Evolutionary conservation across 164 flowering plant species (phyloP).

Genomic region (Platanus orientalis): DNA sequence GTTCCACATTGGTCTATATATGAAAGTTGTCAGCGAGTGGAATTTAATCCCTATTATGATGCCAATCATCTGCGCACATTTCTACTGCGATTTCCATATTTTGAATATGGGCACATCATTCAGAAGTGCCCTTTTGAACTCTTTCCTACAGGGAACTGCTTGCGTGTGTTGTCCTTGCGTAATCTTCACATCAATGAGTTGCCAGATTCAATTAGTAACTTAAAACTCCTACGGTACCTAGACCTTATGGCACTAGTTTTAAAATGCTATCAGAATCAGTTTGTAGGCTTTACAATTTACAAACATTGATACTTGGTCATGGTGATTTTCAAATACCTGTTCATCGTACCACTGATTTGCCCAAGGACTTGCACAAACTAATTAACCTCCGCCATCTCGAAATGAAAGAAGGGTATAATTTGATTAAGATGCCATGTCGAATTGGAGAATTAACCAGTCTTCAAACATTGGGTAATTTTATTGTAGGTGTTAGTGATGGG

Average conservation of each 20-base stretch:
- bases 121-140: background rate
- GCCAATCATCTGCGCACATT: background rate
- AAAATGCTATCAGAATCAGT: background rate
- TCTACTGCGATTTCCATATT: too few species aligned
- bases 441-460: background rate
- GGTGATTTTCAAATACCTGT: too few species aligned
- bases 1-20: too few species aligned
- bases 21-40: too few species aligned
- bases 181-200: background rate
- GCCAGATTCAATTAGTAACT: background rate
- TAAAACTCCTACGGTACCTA: background rate
- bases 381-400: background rate
- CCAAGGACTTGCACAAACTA: background rate
- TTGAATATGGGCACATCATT: too few species aligned
- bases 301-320: background rate
- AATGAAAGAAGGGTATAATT: background rate
- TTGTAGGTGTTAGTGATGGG: too few species aligned
- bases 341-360: background rate
- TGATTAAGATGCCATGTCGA: background rate
- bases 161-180: background rate
- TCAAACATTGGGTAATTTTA: background rate
- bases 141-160: background rate
- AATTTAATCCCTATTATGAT: too few species aligned
- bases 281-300: background rate
- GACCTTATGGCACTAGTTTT: background rate